Conservation (phyloP, 192 early-diverging fungal genomes). For the Anaeromyces robustus region DNA sequence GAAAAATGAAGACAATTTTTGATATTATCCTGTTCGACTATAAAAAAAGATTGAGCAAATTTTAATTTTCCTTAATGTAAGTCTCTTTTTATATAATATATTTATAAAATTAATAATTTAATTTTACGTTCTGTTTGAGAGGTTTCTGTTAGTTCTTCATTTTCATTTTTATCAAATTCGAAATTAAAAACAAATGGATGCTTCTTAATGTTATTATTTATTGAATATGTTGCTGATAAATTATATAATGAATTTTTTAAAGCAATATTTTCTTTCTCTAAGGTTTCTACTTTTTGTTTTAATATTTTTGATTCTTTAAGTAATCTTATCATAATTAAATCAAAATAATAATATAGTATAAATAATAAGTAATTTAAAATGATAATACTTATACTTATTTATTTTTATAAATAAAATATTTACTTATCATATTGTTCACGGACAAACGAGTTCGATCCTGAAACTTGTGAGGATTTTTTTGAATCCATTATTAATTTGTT, state of each 20-base stretch:
- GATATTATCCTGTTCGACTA: constrained; percentile 9
- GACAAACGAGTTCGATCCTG: neutral
- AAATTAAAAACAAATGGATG: constrained; percentile 25
- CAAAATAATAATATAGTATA: too few species aligned
- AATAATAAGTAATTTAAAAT: too few species aligned
- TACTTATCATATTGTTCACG: neutral
- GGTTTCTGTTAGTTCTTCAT: neutral
- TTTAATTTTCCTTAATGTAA: too few species aligned
- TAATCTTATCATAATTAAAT: neutral
- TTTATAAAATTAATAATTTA: neutral
- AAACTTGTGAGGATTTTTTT: neutral
- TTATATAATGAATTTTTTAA: constrained; percentile 75
- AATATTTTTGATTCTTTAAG: constrained; percentile 50
- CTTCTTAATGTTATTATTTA: constrained; percentile 13
- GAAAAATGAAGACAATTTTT: constrained; percentile 38
- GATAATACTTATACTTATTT: too few species aligned
- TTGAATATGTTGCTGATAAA: constrained; percentile 52
- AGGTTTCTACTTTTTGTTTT: constrained; percentile 52
- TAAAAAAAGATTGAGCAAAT: too few species aligned
- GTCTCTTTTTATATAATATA: too few species aligned
- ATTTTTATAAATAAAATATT: too few species aligned
- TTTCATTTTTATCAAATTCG: constrained; percentile 5
- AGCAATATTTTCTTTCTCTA: constrained; percentile 59
- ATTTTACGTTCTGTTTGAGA: neutral
- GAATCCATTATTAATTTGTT: neutral